Conservation (phyloP, 2,329 filamentous ascomycete genomes). For the Aaosphaeria arxii region DNA sequence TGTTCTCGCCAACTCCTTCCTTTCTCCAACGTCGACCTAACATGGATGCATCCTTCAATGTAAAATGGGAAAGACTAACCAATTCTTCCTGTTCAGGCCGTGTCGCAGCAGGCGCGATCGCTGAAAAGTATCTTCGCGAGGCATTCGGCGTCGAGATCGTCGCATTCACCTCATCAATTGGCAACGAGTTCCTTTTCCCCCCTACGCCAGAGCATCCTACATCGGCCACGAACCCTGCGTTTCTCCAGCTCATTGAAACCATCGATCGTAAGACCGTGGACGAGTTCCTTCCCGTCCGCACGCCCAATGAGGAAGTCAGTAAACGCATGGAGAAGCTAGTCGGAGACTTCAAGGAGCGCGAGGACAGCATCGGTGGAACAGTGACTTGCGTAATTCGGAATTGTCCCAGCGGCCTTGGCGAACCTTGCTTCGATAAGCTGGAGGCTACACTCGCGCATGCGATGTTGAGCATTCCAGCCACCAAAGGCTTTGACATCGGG, state of each 20-base stretch:
- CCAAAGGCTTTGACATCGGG: constrained; percentile 93
- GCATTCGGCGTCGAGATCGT: constrained; percentile 87
- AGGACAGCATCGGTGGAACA: constrained; percentile 91
- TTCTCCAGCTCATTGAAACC: constrained; percentile 68
- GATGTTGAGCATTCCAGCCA: constrained; percentile 92
- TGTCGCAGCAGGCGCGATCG: constrained; percentile 87
- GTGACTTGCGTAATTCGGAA: constrained; percentile 93
- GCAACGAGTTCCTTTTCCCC: constrained; percentile 73
- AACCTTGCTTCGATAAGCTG: constrained; percentile 77
- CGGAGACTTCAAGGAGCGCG: constrained; percentile 69
- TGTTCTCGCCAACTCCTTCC: background rate
- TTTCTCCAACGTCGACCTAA: background rate
- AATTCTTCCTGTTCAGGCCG: constrained; percentile 50
- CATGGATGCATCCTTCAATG: background rate
- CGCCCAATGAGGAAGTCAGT: constrained; percentile 66
- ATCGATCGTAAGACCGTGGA: constrained; percentile 78
- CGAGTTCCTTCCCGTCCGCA: constrained; percentile 79
- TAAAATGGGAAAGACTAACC: background rate
- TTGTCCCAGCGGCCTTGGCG: constrained; percentile 79
- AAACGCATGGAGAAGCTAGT: constrained; percentile 77
- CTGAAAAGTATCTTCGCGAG: constrained; percentile 83
- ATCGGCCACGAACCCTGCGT: constrained; percentile 72
- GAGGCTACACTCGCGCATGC: constrained; percentile 89
- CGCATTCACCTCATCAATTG: constrained; percentile 84
- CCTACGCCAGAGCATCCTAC: constrained; percentile 63